These are phyloP conservation scores for Setaria italica DNA, from an alignment of 202 grass and related monocot genomes.

Conservation along the genomic window DNA sequence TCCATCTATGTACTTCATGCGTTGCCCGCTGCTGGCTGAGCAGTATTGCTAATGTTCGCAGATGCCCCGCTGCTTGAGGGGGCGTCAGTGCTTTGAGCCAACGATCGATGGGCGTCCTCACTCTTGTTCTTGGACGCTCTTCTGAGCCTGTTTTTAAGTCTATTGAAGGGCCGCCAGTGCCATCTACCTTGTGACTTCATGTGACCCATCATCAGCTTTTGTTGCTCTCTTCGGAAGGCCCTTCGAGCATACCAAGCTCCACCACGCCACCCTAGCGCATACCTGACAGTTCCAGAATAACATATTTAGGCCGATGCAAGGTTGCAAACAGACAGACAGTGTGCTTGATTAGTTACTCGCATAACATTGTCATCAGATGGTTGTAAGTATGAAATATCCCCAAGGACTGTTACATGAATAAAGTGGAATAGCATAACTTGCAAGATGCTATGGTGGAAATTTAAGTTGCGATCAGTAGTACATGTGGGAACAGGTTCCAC, in stretches of 20 bases:
- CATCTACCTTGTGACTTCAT: constrained; percentile 66
- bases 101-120: neutral
- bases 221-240: constrained; percentile 70
- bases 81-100: neutral
- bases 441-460: neutral
- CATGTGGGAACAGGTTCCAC: neutral
- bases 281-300: constrained; percentile 51
- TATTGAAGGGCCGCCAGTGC: constrained; percentile 61
- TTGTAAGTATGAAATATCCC: neutral
- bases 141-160: constrained; percentile 48
- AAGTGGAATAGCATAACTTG: neutral
- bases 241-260: constrained; percentile 72
- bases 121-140: constrained; percentile 48
- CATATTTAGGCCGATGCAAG: neutral
- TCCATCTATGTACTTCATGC: constrained; percentile 6
- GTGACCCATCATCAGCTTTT: constrained; percentile 74
- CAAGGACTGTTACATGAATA: neutral
- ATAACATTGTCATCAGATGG: neutral
- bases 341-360: neutral
- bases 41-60: neutral
- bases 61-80: neutral
- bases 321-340: neutral
- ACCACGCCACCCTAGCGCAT: constrained; percentile 80
- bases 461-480: neutral
- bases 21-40: constrained; percentile 19